These are phyloP conservation scores for Rhododendron simsii DNA, from an alignment of 148 eudicot species.

Conservation along the genomic window DNA sequence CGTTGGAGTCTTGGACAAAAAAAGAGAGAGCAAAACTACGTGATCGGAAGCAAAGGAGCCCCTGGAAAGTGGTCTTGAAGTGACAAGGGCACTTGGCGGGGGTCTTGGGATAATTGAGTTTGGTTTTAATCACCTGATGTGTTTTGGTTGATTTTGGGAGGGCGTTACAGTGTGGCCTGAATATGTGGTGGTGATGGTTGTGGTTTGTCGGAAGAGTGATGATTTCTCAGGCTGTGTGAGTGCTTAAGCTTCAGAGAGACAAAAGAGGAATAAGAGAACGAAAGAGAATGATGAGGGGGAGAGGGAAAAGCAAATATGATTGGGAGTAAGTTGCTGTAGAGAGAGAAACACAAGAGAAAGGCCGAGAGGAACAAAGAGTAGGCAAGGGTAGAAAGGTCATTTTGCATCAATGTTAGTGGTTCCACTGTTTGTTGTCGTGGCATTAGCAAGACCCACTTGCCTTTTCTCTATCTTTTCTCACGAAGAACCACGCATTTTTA, in stretches of 20 bases:
- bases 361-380: background rate
- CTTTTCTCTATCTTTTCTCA: background rate
- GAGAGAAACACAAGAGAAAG: background rate
- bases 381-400: background rate
- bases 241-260: background rate
- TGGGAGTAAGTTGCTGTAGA: background rate
- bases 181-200: background rate
- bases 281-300: background rate
- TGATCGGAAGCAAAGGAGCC: background rate
- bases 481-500: background rate
- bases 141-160: background rate
- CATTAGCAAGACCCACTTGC: background rate
- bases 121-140: background rate
- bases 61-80: background rate
- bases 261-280: background rate
- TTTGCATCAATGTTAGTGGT: background rate
- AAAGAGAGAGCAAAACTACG: no score
- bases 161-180: background rate
- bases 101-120: background rate
- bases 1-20: background rate
- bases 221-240: background rate
- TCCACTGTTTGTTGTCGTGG: background rate
- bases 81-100: background rate
- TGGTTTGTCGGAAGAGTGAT: background rate
- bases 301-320: background rate